Conservation (phyloP, 192 early-diverging fungal species). For the Globomyces pollinis-pini region DNA sequence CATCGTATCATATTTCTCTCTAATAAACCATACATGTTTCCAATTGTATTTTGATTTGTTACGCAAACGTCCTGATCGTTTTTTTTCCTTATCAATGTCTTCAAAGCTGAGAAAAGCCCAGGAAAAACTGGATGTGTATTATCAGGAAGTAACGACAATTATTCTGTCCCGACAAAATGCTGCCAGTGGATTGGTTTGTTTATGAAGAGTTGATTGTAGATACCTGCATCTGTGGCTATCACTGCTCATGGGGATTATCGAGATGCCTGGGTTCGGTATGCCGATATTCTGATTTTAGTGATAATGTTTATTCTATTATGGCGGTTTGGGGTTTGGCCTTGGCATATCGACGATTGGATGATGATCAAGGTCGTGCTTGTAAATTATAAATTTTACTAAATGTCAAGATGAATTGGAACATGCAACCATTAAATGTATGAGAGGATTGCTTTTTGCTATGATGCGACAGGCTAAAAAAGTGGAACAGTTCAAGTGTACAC, state of each 20-base stretch:
- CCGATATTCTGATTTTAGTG: slow-evolving; percentile 22
- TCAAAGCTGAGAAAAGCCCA: not conserved
- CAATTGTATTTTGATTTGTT: no score
- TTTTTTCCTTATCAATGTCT: no score
- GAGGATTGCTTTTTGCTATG: slow-evolving; percentile 71
- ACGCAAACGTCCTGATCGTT: no score
- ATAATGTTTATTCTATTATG: slow-evolving; percentile 86
- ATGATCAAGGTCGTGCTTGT: slow-evolving; percentile 74
- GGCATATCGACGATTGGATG: slow-evolving; percentile 77
- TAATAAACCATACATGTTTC: no score
- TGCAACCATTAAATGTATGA: slow-evolving; percentile 78
- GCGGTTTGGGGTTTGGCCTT: slow-evolving; percentile 75
- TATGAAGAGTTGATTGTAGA: slow-evolving; percentile 22
- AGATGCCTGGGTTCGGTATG: slow-evolving; percentile 72
- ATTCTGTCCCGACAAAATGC: slow-evolving; percentile 75
- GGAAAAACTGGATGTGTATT: slow-evolving; percentile 64
- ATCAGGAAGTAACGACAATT: slow-evolving; percentile 60
- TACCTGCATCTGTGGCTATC: slow-evolving; percentile 79
- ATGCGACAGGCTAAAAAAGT: slow-evolving; percentile 78
- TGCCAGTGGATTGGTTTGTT: slow-evolving; percentile 59
- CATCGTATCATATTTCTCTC: no score
- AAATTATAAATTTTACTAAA: slow-evolving; percentile 31
- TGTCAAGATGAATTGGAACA: slow-evolving; percentile 75
- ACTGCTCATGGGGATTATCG: slow-evolving; percentile 80
- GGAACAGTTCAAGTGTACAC: slow-evolving; percentile 76